Percentiles rank a stretch among this genome's conserved stretches.
These are phyloP conservation scores for Lactarius hengduanensis DNA, from an alignment of 768 basidiomycete species.

Conservation along the genomic window DNA sequence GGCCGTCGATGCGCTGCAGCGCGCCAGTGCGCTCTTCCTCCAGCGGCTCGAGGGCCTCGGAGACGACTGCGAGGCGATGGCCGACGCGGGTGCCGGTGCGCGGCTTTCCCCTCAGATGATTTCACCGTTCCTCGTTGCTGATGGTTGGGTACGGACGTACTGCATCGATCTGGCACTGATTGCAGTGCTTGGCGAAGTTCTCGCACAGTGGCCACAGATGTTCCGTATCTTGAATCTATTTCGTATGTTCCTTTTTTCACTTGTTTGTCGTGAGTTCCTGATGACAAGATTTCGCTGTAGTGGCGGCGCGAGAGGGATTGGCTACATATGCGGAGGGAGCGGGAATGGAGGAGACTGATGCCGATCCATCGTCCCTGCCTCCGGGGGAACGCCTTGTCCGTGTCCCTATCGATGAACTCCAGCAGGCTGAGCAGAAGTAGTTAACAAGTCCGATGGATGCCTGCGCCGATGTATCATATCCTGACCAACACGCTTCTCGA, in stretches of 20 bases:
- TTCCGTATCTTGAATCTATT: slow-evolving; percentile 72
- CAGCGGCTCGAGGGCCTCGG: slow-evolving; percentile 66
- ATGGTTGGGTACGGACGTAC: not conserved
- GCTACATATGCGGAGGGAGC: slow-evolving; percentile 33
- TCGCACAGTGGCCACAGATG: slow-evolving; percentile 82
- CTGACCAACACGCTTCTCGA: not conserved
- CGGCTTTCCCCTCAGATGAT: not conserved
- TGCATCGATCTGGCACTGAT: not conserved
- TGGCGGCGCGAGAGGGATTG: slow-evolving; percentile 46
- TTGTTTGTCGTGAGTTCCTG: not conserved
- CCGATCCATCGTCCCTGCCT: slow-evolving; percentile 22
- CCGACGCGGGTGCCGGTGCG: slow-evolving; percentile 68
- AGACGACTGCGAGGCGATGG: slow-evolving; percentile 75
- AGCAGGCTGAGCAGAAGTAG: slow-evolving; percentile 34
- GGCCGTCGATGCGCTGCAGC: slow-evolving; percentile 69
- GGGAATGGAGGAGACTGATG: not conserved
- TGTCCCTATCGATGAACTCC: slow-evolving; percentile 68
- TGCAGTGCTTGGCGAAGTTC: slow-evolving; percentile 71
- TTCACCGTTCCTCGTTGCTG: not conserved
- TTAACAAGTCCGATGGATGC: slow-evolving; percentile 6
- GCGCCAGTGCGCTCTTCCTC: slow-evolving; percentile 59
- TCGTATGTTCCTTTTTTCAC: slow-evolving; percentile 42
- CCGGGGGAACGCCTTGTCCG: slow-evolving; percentile 67
- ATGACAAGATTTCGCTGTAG: slow-evolving; percentile 35
- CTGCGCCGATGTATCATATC: not conserved